Evolutionary conservation across 192 early-diverging fungal species (phyloP).

Genomic region (Funneliformis geosporum): DNA sequence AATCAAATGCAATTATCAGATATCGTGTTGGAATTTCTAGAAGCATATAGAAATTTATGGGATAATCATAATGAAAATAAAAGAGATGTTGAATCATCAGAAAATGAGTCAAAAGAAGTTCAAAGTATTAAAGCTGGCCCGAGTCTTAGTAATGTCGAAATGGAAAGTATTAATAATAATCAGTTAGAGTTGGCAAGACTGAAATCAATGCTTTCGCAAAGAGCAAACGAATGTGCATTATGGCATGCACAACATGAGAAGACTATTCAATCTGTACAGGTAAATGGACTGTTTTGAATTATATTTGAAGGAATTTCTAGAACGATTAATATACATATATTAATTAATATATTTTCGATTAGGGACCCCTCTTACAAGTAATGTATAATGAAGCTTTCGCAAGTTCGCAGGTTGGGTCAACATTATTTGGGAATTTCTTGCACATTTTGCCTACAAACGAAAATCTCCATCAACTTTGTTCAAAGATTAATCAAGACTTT

Average conservation of each 20-base stretch:
- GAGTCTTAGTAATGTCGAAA: background rate
- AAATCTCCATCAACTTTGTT: background rate
- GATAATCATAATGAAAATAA: background rate
- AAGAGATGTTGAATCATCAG: background rate
- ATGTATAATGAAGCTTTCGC: conserved; percentile 18
- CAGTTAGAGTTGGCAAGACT: conserved; percentile 12
- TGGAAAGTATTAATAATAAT: background rate
- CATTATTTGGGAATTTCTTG: background rate
- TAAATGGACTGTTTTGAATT: background rate
- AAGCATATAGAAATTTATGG: background rate
- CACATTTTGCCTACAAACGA: conserved; percentile 17
- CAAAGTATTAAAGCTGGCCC: background rate
- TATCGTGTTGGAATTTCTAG: conserved; percentile 11
- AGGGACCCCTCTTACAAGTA: conserved; percentile 6
- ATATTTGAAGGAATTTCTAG: background rate
- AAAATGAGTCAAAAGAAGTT: background rate
- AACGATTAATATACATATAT: background rate
- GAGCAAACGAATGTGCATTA: conserved; percentile 29
- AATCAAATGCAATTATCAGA: background rate
- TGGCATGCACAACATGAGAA: conserved; percentile 32
- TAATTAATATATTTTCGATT: background rate
- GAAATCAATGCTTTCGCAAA: conserved; percentile 17
- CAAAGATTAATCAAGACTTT: conserved; percentile 17
- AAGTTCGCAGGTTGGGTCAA: background rate
- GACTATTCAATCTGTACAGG: conserved; percentile 21